Evolutionary conservation across 2,329 filamentous ascomycete genomes (phyloP), one percentile per base, ranked within the genome.

Genomic region (Pseudopithomyces maydicus): DNA sequence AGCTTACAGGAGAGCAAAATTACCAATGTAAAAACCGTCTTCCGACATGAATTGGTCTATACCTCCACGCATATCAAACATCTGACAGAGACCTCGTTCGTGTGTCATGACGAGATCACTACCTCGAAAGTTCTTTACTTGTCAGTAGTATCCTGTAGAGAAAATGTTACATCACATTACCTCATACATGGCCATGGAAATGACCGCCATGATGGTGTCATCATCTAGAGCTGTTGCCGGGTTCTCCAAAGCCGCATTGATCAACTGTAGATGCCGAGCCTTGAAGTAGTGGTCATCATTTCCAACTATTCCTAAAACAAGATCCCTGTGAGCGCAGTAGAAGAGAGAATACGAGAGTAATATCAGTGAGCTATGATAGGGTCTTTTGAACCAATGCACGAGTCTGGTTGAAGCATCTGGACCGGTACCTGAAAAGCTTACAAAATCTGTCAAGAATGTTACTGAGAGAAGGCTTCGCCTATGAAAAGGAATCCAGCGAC

Each of bases 181-280:
- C 48, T 65, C 63, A 33, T 63, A 65, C 58, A 65, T 65, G 33
- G 55, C 57, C 43, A 63, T 49, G 6, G 51, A 55, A 22, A 59
- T 52, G 7, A 63, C 56, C 3, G 61, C 49, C 1, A 54, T 48
- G 26, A 65, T 57, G 14, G 52, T 61, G n/a, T 63, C 58, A 33
- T 65, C 63, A 20, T 45, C 47, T 15, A 60, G 35, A 17, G 54
- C 58, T 12, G 56, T 55, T 8, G 43, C 38, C 1, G 48, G 52
- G 26, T 63, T 42, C 20, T 56, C 47, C 4, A 65, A 26, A 7
- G 58, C 54, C 35, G 11, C 33, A 39, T 65, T 63, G 47, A 65
- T 62, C 20, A 62, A 32, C 26, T 57, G 51, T 12, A 65, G 39
- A 36, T 47, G 52, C 22, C 53, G 48, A 23, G 45, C 55, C 44